phyloP scores from a whole-genome alignment of 1,284 basidiomycete genomes.

The Peniophora sp. region DNA sequence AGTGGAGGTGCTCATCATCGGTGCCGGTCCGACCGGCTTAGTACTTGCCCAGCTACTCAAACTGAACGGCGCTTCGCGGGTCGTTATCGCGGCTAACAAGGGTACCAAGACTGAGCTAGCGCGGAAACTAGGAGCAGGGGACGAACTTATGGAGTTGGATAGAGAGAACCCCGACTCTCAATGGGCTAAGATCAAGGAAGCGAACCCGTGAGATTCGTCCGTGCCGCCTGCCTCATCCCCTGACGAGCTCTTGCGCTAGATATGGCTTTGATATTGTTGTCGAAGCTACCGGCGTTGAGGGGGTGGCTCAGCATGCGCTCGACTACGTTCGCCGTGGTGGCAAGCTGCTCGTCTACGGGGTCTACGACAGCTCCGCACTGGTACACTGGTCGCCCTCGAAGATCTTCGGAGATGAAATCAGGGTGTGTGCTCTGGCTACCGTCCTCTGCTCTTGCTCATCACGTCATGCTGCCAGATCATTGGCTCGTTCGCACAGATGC shows the following conservation, averaged over 20 bases:
- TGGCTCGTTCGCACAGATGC: slow-evolving; percentile 52
- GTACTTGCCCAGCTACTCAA: slow-evolving; percentile 56
- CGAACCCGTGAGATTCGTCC: slow-evolving; percentile 58
- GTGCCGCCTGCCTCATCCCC: slow-evolving; percentile 18
- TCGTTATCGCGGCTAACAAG: slow-evolving; percentile 45
- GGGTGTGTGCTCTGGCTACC: slow-evolving; percentile 20
- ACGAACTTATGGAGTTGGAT: slow-evolving; percentile 54
- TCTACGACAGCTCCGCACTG: slow-evolving; percentile 46
- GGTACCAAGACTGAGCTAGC: slow-evolving; percentile 57
- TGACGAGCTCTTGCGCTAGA: slow-evolving; percentile 23
- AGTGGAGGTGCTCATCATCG: slow-evolving; percentile 44
- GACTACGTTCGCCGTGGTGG: slow-evolving; percentile 52
- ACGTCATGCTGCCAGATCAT: slow-evolving; percentile 32
- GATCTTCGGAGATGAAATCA: slow-evolving; percentile 57
- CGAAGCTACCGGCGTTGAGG: slow-evolving; percentile 55
- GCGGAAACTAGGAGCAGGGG: slow-evolving; percentile 39
- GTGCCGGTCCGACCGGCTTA: slow-evolving; percentile 45
- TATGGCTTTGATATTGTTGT: slow-evolving; percentile 15
- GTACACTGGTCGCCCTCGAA: slow-evolving; percentile 53
- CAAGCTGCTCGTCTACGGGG: slow-evolving; percentile 48
- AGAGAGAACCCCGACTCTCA: slow-evolving; percentile 39
- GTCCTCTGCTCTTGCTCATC: background rate
- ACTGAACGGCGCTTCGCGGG: slow-evolving; percentile 42
- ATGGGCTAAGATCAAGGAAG: slow-evolving; percentile 50
- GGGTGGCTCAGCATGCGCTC: slow-evolving; percentile 47